A percentile compares a stretch with the other conserved stretches of the same genome.
These are phyloP conservation scores for Prinsepia uniflora DNA, from an alignment of 306 rosid species.

Conservation along the genomic window DNA sequence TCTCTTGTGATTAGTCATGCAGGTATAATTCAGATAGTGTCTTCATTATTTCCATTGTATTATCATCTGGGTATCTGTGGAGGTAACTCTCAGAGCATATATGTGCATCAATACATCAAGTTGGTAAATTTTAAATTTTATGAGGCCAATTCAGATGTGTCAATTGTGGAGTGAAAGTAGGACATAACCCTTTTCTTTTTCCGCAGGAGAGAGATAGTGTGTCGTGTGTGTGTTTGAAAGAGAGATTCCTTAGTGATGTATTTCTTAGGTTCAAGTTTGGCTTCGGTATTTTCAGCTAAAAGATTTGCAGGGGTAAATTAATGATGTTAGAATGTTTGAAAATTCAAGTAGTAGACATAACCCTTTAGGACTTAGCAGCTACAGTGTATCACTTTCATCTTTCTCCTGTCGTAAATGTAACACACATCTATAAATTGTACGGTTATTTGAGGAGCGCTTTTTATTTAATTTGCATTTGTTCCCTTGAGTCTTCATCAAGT, in stretches of 20 bases:
- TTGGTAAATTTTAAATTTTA: neutral
- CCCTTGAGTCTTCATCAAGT: neutral
- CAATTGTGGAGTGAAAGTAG: no score
- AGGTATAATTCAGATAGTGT: slow-evolving; percentile 33
- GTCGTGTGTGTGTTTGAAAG: no score
- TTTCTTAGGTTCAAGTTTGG: neutral
- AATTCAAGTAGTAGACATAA: neutral
- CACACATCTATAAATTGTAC: neutral
- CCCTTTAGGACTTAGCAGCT: neutral
- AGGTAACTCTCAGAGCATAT: neutral
- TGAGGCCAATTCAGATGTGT: neutral
- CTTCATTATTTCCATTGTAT: neutral
- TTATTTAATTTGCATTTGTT: neutral
- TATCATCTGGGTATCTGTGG: neutral
- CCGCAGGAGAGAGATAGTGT: no score
- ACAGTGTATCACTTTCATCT: neutral
- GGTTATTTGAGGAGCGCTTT: neutral
- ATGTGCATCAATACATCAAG: neutral
- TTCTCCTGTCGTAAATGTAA: neutral
- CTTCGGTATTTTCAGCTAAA: neutral
- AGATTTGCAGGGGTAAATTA: neutral
- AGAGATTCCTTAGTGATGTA: neutral
- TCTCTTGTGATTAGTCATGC: slow-evolving; percentile 90
- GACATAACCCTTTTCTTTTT: no score
- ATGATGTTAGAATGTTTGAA: neutral